Evolutionary conservation across 768 basidiomycete species (phyloP).

Genomic region (Lentinula detonsa): DNA sequence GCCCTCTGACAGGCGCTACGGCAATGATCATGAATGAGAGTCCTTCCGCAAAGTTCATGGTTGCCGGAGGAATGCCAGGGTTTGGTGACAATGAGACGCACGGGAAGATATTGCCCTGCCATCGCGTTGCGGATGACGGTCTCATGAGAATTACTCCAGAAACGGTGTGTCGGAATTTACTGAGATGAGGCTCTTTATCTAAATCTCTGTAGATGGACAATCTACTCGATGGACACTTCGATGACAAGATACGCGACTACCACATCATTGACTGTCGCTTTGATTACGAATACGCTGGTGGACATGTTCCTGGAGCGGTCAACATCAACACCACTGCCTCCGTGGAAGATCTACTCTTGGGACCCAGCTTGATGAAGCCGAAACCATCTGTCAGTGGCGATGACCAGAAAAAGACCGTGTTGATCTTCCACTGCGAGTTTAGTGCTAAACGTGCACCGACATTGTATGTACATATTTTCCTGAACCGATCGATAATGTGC

Average conservation of each 20-base stretch:
- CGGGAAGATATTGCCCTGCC: constrained; percentile 93
- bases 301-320: constrained; percentile 87
- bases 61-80: constrained; percentile 59
- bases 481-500: background rate
- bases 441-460: constrained; percentile 94
- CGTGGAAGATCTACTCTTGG: constrained; percentile 78
- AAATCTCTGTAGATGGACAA: constrained; percentile 56
- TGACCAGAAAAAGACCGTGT: constrained; percentile 63
- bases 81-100: constrained; percentile 91
- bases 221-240: constrained; percentile 71
- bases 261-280: constrained; percentile 95
- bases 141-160: constrained; percentile 80
- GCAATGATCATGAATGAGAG: constrained; percentile 49
- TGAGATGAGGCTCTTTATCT: constrained; percentile 9
- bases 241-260: constrained; percentile 57
- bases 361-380: constrained; percentile 47
- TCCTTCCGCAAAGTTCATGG: constrained; percentile 50
- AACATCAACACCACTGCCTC: constrained; percentile 81
- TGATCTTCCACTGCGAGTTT: constrained; percentile 98
- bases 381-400: constrained; percentile 74
- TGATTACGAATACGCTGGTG: constrained; percentile 92
- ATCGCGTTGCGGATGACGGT: constrained; percentile 91
- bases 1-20: constrained; percentile 64
- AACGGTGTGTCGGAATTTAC: constrained; percentile 52
- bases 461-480: constrained; percentile 45